These are phyloP conservation scores for Didymella pinodella DNA, from an alignment of 2,329 filamentous ascomycete genomes.

Conservation along the genomic window DNA sequence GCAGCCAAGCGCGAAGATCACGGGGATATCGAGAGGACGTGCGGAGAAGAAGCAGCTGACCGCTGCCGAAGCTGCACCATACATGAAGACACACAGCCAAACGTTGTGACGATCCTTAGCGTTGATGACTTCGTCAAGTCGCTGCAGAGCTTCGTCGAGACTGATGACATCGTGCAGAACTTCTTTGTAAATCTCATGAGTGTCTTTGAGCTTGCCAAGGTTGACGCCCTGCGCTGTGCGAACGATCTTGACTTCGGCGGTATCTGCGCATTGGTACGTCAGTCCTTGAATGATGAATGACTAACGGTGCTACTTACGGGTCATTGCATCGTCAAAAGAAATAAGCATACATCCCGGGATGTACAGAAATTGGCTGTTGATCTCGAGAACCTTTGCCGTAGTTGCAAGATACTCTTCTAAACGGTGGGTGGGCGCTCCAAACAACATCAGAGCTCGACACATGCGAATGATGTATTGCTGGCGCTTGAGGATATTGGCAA, in stretches of 20 bases:
- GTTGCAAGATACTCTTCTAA: slow-evolving; percentile 90
- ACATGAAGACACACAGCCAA: slow-evolving; percentile 66
- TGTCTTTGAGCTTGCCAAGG: slow-evolving; percentile 75
- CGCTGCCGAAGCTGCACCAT: slow-evolving; percentile 75
- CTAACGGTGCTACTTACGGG: slow-evolving; percentile 49
- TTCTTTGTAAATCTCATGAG: slow-evolving; percentile 80
- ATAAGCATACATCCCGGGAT: slow-evolving; percentile 93
- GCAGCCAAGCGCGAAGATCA: slow-evolving; percentile 77
- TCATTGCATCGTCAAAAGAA: slow-evolving; percentile 76
- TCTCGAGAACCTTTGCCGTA: slow-evolving; percentile 83
- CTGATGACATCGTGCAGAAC: slow-evolving; percentile 76
- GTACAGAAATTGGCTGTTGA: slow-evolving; percentile 88
- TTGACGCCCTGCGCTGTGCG: slow-evolving; percentile 74
- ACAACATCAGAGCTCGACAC: slow-evolving; percentile 85
- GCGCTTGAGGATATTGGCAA: slow-evolving; percentile 74
- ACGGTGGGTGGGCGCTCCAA: slow-evolving; percentile 88
- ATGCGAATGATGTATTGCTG: slow-evolving; percentile 87
- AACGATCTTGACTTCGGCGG: slow-evolving; percentile 77
- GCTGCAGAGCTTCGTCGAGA: slow-evolving; percentile 71
- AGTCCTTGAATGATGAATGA: background rate
- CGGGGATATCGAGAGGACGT: slow-evolving; percentile 76
- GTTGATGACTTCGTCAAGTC: slow-evolving; percentile 68
- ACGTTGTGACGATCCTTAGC: slow-evolving; percentile 62
- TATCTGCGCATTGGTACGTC: background rate
- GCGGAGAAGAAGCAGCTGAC: slow-evolving; percentile 83